A percentile compares a stretch with the other conserved stretches of the same genome.
Evolutionary conservation across 2,329 filamentous ascomycete genomes (phyloP).

Genomic region (Fusarium sp.): DNA sequence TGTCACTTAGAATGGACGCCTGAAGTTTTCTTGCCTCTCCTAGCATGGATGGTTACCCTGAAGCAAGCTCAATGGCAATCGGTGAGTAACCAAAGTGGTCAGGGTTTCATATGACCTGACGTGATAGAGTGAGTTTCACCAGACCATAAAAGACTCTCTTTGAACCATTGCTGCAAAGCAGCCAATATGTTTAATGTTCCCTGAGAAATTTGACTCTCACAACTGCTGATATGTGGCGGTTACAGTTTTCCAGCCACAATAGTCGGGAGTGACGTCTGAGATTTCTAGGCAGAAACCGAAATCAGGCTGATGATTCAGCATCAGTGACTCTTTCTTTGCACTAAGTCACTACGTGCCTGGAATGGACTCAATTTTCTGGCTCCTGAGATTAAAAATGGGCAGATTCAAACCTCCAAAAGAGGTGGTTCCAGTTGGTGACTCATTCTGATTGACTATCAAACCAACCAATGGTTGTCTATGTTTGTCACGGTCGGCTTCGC

Average conservation of each 20-base stretch:
- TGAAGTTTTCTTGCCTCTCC: background rate
- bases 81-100: background rate
- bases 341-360: background rate
- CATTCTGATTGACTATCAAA: conserved; percentile 21
- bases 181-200: background rate
- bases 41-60: background rate
- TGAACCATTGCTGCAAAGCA: background rate
- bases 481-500: conserved; percentile 22
- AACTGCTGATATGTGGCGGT: background rate
- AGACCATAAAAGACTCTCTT: background rate
- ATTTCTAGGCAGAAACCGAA: conserved; percentile 6
- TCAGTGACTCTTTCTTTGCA: conserved; percentile 21
- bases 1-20: background rate
- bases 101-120: background rate
- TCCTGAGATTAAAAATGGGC: conserved; percentile 3
- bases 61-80: background rate
- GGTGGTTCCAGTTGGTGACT: conserved; percentile 21
- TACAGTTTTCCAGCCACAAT: background rate
- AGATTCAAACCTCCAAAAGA: conserved; percentile 17
- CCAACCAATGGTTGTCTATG: conserved; percentile 25
- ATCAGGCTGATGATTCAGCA: background rate
- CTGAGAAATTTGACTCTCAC: background rate
- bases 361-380: background rate
- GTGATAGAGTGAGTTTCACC: background rate
- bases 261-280: too few relatives aligned